phyloP scores from a whole-genome alignment of 1,284 basidiomycete species.

The Cronartium quercuum region DNA sequence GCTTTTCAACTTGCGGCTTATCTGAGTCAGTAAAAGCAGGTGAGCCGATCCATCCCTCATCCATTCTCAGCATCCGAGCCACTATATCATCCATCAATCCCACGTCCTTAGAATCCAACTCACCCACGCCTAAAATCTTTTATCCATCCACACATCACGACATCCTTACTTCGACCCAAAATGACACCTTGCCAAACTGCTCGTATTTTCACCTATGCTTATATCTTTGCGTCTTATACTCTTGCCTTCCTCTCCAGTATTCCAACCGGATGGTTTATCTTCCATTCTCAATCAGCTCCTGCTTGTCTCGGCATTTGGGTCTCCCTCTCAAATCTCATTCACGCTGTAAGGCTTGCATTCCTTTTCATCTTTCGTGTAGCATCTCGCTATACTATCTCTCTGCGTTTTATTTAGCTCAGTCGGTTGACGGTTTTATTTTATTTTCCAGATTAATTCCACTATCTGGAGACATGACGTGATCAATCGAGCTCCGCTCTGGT shows the following conservation, averaged over 20 bases:
- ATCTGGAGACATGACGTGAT: slow-evolving; percentile 23
- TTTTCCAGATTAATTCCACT: slow-evolving; percentile 25
- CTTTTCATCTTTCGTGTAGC: background rate
- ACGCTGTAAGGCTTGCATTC: slow-evolving; percentile 3
- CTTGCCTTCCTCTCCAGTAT: slow-evolving; percentile 11
- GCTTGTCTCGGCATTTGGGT: slow-evolving; percentile 31
- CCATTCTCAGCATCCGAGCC: too few relatives aligned
- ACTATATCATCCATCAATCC: background rate
- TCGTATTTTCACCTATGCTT: slow-evolving; percentile 12
- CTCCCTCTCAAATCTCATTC: slow-evolving; percentile 15
- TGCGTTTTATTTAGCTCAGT: background rate
- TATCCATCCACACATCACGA: background rate
- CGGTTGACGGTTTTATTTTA: background rate
- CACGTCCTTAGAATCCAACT: background rate
- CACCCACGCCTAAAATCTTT: background rate
- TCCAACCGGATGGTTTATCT: slow-evolving; percentile 30
- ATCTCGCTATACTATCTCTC: background rate
- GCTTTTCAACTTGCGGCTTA: too few relatives aligned
- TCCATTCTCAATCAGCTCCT: slow-evolving; percentile 21
- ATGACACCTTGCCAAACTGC: background rate
- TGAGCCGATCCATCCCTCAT: too few relatives aligned
- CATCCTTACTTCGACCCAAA: background rate
- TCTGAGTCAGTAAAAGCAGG: too few relatives aligned
- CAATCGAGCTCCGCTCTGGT: slow-evolving; percentile 31
- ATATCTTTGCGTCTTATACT: slow-evolving; percentile 10